Evolutionary conservation across 2,329 filamentous ascomycete genomes (phyloP).

Genomic region (Aaosphaeria arxii): DNA sequence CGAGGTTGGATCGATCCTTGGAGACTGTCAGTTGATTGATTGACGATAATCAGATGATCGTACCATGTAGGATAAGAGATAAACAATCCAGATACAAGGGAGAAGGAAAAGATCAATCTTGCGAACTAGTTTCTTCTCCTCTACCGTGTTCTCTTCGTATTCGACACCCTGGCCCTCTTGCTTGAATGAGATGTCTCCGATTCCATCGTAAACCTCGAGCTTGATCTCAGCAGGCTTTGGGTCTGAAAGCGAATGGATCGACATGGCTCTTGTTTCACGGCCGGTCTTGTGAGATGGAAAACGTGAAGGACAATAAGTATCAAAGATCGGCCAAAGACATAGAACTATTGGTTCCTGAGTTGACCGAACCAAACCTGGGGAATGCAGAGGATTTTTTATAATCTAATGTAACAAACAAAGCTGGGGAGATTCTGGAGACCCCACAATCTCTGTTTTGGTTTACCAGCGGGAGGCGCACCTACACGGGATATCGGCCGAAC

Average conservation of each 20-base stretch:
- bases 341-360: too few relatives aligned
- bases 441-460: too few relatives aligned
- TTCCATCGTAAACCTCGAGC: not conserved
- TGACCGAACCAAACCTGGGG: too few relatives aligned
- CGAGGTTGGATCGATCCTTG: slow-evolving; percentile 20
- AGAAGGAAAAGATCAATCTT: slow-evolving; percentile 6
- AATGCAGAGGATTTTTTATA: too few relatives aligned
- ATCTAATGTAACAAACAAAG: too few relatives aligned
- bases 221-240: not conserved
- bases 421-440: too few relatives aligned
- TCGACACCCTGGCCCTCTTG: not conserved
- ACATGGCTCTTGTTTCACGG: not conserved
- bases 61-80: slow-evolving; percentile 1
- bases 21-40: slow-evolving; percentile 7
- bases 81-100: slow-evolving; percentile 7
- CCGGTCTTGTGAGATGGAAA: too few relatives aligned
- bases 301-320: too few relatives aligned
- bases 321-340: too few relatives aligned
- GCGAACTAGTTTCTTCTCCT: slow-evolving; percentile 4
- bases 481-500: not conserved
- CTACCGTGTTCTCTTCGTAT: not conserved
- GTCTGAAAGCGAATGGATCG: not conserved
- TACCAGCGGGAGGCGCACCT: not conserved
- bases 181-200: not conserved
- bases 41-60: too few relatives aligned